Base-by-base conservation (phyloP, 2,329 filamentous ascomycete species). In the Venturia nashicola region DNA sequence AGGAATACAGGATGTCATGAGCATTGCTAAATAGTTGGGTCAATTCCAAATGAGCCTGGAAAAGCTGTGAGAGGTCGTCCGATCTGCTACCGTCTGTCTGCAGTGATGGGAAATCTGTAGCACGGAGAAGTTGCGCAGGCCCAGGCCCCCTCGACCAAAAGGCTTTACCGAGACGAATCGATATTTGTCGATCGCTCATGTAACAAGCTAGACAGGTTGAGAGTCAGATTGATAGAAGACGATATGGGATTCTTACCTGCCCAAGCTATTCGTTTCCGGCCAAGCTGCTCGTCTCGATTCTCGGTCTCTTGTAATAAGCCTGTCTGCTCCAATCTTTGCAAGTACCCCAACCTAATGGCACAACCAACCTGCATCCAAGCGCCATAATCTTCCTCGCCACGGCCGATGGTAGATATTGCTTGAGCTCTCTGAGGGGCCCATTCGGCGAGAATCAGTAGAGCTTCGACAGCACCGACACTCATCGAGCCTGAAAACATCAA, bases 331-430 rank as follows among this genome's bases (percentile, higher is more conserved):
- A 90, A 77, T 1, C 84, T 84, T 18, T 89, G 82, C 61, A 87
- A 87, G 70, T 90, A 90, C 0, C 83, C 87, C 2, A 88, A 82
- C 7, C 87, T 81, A 7, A 90, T 75, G 3, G 87, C 87, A 23
- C 87, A 80, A 1, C 87, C 87, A 6, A 89, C 86, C 68, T 89
- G 85, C 86, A 90, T 90, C 87, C 87, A 90, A 0, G 86, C 86
- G 39, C 87, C 86, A 55, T 87, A 82, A 68, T 90, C 87, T 70
- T 90, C 87, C 71, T 90, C 87, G 9, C 87, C 87, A 64, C 86
- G 81, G 0, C 87, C 87, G 23, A 90, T 84, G 0, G 84, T 83
- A 27, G 46, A 51, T n/a, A 20, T 51, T 14, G 9, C 20, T 20
- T 51, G 46, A 66, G 88, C 86, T 16, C 46, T 23, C 12, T 51